Evolutionary conservation across 2,329 filamentous ascomycete species (phyloP).

Genomic region (Pleomassaria siparia): DNA sequence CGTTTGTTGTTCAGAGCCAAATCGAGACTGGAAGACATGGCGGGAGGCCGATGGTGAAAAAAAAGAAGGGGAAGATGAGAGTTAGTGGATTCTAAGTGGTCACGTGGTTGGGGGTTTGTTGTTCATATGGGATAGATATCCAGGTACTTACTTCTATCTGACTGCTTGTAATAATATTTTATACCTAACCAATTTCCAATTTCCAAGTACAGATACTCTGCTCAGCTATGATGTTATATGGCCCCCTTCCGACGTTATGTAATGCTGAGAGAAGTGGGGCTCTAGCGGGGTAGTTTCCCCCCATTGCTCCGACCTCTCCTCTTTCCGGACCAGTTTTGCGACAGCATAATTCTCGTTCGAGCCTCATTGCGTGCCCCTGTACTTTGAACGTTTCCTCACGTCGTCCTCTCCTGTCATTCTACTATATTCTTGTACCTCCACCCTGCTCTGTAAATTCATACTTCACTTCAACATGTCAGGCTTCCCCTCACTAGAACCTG

Average conservation of each 20-base stretch:
- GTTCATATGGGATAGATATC: too few species aligned
- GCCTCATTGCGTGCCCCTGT: too few species aligned
- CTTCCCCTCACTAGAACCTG: slow-evolving; percentile 32
- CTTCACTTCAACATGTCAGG: slow-evolving; percentile 20
- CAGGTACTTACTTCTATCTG: too few species aligned
- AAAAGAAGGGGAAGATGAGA: slow-evolving; percentile 38
- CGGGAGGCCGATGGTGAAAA: slow-evolving; percentile 33
- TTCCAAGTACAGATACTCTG: too few species aligned
- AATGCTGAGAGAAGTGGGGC: not conserved
- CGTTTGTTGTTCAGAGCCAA: slow-evolving; percentile 31
- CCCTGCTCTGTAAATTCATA: not conserved
- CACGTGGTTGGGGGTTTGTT: too few species aligned
- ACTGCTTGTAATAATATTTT: too few species aligned
- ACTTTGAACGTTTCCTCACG: not conserved
- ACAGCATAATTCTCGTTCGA: too few species aligned
- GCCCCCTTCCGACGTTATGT: too few species aligned
- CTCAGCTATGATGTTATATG: too few species aligned
- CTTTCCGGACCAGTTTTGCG: not conserved
- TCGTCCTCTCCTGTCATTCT: not conserved
- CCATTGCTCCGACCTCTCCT: not conserved
- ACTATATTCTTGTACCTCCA: not conserved
- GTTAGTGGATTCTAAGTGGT: slow-evolving; percentile 37
- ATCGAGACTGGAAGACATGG: slow-evolving; percentile 39
- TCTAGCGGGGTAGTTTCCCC: not conserved
- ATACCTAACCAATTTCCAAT: too few species aligned